phyloP scores from a whole-genome alignment of 768 basidiomycete genomes.

The Lactarius psammicola region DNA sequence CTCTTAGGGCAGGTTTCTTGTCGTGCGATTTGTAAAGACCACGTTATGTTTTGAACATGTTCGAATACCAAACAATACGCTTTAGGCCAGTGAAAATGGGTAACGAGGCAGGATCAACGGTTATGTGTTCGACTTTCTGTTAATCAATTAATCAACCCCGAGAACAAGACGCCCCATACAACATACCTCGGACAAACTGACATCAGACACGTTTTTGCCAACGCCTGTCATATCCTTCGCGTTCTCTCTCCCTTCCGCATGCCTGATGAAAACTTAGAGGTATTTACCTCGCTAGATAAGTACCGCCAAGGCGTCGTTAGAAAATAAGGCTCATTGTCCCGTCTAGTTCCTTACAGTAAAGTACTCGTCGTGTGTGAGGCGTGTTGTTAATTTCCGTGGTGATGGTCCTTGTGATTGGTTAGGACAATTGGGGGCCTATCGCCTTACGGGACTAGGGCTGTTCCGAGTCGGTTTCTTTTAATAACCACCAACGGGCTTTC shows the following conservation, averaged over 20 bases:
- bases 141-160: background rate
- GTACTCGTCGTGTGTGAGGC: background rate
- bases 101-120: background rate
- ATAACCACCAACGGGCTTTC: background rate
- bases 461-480: too few relatives aligned
- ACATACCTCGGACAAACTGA: background rate
- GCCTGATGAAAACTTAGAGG: too few relatives aligned
- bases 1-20: too few relatives aligned
- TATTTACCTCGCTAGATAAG: background rate
- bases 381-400: background rate
- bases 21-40: too few relatives aligned
- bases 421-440: background rate
- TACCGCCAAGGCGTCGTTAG: background rate
- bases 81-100: background rate
- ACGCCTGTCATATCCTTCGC: too few relatives aligned
- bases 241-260: background rate
- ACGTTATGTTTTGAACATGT: background rate
- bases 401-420: background rate
- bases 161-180: background rate
- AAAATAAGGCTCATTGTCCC: background rate
- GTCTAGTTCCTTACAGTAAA: background rate
- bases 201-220: background rate
- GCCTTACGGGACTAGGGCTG: background rate
- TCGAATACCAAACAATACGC: background rate
- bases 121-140: background rate